These are phyloP conservation scores for Syzygium grande DNA, from an alignment of 345 rosid species.

Conservation along the genomic window DNA sequence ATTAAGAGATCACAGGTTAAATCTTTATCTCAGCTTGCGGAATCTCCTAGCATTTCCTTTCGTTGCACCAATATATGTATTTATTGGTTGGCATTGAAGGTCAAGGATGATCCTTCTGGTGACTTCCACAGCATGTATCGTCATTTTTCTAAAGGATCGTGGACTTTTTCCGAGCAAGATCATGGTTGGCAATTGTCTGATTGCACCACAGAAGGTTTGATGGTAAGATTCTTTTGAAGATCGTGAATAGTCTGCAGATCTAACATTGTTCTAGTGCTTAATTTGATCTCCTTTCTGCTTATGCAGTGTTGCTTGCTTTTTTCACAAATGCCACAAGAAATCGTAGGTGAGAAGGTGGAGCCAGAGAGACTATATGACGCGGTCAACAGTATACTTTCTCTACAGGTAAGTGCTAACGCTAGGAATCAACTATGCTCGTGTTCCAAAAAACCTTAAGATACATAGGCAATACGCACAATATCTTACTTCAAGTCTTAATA, in stretches of 20 bases:
- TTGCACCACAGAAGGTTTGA: constrained; percentile 28
- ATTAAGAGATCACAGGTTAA: constrained; percentile 41
- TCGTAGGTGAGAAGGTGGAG: constrained; percentile 31
- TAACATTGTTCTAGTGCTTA: not conserved
- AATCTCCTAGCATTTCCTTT: not conserved
- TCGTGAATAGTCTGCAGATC: not conserved
- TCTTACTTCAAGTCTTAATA: not conserved
- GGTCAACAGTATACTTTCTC: constrained; percentile 26
- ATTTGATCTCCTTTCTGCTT: not conserved
- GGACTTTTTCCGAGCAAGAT: constrained; percentile 29
- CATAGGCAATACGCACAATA: no score
- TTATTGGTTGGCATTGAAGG: not conserved
- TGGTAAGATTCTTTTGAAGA: not conserved
- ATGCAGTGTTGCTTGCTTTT: constrained; percentile 28
- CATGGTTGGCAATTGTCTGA: constrained; percentile 31
- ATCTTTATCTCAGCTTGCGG: not conserved
- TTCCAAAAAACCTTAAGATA: not conserved
- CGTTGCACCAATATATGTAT: not conserved
- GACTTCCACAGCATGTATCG: constrained; percentile 18
- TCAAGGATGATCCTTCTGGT: constrained; percentile 19
- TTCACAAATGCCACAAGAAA: constrained; percentile 18
- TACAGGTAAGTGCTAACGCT: constrained; percentile 13
- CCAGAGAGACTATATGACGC: constrained; percentile 23
- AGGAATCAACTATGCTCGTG: not conserved
- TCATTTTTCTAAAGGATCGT: constrained; percentile 23